Conservation (phyloP, 805 yeast genomes). For the Candida coquimbonensis region DNA sequence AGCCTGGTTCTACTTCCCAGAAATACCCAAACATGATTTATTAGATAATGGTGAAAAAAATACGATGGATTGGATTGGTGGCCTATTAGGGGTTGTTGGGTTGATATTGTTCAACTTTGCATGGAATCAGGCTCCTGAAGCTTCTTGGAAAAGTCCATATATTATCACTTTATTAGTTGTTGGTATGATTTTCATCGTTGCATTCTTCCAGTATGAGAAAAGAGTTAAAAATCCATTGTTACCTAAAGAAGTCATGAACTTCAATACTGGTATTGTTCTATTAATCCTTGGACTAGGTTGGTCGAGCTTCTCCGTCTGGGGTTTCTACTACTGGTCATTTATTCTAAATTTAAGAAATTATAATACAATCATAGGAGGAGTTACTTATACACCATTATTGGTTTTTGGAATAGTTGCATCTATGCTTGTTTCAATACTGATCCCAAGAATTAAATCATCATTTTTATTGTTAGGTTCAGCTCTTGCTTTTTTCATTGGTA, state of each 20-base stretch:
- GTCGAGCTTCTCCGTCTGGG: slow-evolving; percentile 73
- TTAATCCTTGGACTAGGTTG: slow-evolving; percentile 55
- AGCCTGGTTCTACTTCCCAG: slow-evolving; percentile 30
- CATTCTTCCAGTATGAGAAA: slow-evolving; percentile 45
- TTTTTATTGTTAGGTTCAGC: slow-evolving; percentile 44
- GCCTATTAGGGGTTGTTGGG: slow-evolving; percentile 49
- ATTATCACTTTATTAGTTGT: slow-evolving; percentile 49
- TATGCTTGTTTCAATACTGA: slow-evolving; percentile 39
- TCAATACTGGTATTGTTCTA: slow-evolving; percentile 42
- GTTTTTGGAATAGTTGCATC: slow-evolving; percentile 54
- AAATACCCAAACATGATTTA: slow-evolving; percentile 10
- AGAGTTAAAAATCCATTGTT: slow-evolving; percentile 42
- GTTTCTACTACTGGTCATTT: slow-evolving; percentile 54
- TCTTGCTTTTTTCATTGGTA: slow-evolving; percentile 48
- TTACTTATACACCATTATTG: slow-evolving; percentile 38
- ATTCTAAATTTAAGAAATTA: slow-evolving; percentile 43
- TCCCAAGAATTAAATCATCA: slow-evolving; percentile 42
- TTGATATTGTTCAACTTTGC: slow-evolving; percentile 58
- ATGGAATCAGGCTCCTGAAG: slow-evolving; percentile 71
- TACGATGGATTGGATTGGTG: slow-evolving; percentile 46
- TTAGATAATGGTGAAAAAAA: slow-evolving; percentile 8
- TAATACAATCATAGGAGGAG: slow-evolving; percentile 39
- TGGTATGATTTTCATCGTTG: slow-evolving; percentile 35
- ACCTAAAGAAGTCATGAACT: slow-evolving; percentile 41
- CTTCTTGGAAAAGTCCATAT: slow-evolving; percentile 58